Base-by-base conservation (phyloP, 75 land plant species). In the Pinus tabuliformis region DNA sequence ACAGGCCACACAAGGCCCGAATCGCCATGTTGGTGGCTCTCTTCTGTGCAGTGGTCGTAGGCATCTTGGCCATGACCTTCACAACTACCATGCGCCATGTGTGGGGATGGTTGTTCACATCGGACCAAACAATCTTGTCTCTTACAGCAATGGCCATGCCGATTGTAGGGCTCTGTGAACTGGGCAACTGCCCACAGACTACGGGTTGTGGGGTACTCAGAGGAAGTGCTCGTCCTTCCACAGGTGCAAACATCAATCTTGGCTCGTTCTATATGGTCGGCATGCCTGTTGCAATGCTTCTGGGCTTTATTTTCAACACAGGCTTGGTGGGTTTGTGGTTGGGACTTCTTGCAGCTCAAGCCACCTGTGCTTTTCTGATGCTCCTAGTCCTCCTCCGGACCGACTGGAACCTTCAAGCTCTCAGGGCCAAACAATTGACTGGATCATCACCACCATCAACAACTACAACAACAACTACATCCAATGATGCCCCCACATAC, bases 131-230 rank as follows among this genome's bases (percentile, higher is more conserved):
- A 21, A 89, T 91, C 81, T 42, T 89, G 14, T 71, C 74, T 72
- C 80, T 91, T 56, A 85, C 87, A 3, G 78, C 92, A 4, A 70
- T 82, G 15, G 92, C 87, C 20, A 45, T 91, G 75, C 93, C 93
- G n/a, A 86, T 91, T 12, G 73, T 91, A 36, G 93, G 93, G 5
- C 72, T 91, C 26, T 91, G 93, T 68, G 93, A 91, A 76, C 84
- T 91, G 62, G 91, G 91, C n/a, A 91, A 91, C 81, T 89, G 89
- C 17, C 93, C 93, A 12, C 93, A 91, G 78, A 91, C 93, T 20
- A 87, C 90, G 1, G 93, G 89, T 0, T 91, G 93, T 70, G 92
- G 93, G 22, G 92, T 91, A 5, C 83, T 91, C 0, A 59, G 93
- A 28, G 93, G 93, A 5, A 87, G 85, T 28, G 93, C 93, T 0